Evolutionary conservation across 2,329 filamentous ascomycete species (phyloP).

Genomic region (Aspergillus pseudonomiae): DNA sequence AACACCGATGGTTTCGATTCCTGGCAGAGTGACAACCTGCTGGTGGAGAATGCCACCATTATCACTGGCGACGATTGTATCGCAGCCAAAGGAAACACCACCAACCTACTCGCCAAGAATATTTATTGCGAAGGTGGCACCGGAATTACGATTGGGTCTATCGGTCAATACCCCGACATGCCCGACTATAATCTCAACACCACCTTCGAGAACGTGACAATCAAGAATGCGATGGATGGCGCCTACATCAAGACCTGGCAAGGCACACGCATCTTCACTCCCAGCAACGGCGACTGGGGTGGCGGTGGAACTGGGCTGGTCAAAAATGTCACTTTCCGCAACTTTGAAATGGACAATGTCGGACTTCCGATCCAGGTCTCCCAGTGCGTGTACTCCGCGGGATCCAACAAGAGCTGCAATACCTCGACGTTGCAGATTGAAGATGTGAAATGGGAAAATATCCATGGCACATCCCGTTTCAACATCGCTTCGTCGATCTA

Average conservation of each 20-base stretch:
- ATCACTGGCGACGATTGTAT: not conserved
- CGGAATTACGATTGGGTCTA: not conserved
- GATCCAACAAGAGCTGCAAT: not conserved
- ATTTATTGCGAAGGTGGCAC: not conserved
- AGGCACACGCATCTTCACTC: not conserved
- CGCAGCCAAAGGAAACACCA: not conserved
- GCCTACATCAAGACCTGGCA: not conserved
- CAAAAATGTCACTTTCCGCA: not conserved
- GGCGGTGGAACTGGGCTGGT: not conserved
- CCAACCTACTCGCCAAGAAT: not conserved
- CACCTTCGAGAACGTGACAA: not conserved
- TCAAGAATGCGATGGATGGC: not conserved
- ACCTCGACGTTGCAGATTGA: not conserved
- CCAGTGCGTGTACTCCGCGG: not conserved
- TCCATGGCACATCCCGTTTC: not conserved
- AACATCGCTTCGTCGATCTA: not conserved
- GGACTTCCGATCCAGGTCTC: not conserved
- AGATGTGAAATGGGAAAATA: not conserved
- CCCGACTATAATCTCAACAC: not conserved
- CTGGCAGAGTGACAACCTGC: not conserved
- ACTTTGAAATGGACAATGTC: not conserved
- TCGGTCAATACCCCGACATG: not conserved
- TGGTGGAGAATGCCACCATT: not conserved
- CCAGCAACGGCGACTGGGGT: not conserved
- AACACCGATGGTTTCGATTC: not conserved